These are phyloP conservation scores for Yamadazyma diddensiae DNA, from an alignment of 1,139 yeast species.

Conservation along the genomic window DNA sequence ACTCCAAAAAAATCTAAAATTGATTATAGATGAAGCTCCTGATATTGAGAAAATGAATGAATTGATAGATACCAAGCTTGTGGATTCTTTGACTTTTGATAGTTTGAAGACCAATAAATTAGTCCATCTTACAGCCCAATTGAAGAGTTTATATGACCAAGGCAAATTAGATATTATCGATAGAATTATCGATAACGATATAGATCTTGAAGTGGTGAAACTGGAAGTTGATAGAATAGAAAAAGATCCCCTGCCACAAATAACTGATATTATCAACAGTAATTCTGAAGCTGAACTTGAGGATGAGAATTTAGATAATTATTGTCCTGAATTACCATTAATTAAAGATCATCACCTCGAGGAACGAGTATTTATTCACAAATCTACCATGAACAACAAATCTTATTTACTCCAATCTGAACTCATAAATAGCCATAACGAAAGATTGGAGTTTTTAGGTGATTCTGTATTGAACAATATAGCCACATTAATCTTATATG, in stretches of 20 bases:
- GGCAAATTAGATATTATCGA: slow-evolving; percentile 50
- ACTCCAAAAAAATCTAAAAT: slow-evolving; percentile 50
- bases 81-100: slow-evolving; percentile 39
- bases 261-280: neutral
- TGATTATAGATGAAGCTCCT: slow-evolving; percentile 56
- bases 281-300: neutral
- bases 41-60: slow-evolving; percentile 37
- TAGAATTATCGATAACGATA: slow-evolving; percentile 30
- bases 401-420: slow-evolving; percentile 56
- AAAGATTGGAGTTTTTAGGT: slow-evolving; percentile 89
- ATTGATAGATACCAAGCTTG: slow-evolving; percentile 20
- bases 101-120: slow-evolving; percentile 54
- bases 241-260: neutral
- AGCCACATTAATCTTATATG: slow-evolving; percentile 66
- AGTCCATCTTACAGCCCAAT: slow-evolving; percentile 54
- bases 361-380: slow-evolving; percentile 78
- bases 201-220: slow-evolving; percentile 1
- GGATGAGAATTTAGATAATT: neutral
- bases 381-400: slow-evolving; percentile 64
- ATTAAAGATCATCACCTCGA: slow-evolving; percentile 58
- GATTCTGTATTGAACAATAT: slow-evolving; percentile 80
- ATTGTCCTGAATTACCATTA: slow-evolving; percentile 63
- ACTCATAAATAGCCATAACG: slow-evolving; percentile 68
- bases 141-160: slow-evolving; percentile 52
- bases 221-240: neutral